phyloP scores from a whole-genome alignment of 75 land plant species.

The Chamaecyparis obtusa region DNA sequence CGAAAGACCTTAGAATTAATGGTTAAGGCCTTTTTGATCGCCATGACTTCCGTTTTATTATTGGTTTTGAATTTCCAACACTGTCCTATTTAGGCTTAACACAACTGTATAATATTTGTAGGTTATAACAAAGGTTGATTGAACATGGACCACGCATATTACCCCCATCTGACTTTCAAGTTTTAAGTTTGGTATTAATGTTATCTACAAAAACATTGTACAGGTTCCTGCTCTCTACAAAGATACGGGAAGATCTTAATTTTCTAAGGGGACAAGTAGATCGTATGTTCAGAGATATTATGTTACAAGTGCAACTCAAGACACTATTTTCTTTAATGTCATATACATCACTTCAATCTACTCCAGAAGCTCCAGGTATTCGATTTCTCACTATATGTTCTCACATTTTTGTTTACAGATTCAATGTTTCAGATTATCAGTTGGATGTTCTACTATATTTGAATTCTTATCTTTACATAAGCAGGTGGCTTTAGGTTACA shows the following conservation, averaged over 20 bases:
- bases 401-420: background rate
- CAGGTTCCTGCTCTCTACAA: background rate
- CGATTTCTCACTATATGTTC: background rate
- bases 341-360: background rate
- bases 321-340: background rate
- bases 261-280: background rate
- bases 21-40: background rate
- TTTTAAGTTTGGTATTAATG: background rate
- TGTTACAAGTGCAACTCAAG: background rate
- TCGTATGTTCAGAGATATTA: background rate
- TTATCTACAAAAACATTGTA: background rate
- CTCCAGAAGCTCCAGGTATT: background rate
- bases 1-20: background rate
- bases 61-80: background rate
- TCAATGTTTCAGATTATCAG: background rate
- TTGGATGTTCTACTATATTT: background rate
- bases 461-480: background rate
- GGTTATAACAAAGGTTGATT: background rate
- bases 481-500: background rate
- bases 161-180: background rate
- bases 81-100: background rate
- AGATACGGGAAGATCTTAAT: background rate
- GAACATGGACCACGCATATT: background rate
- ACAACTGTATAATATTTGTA: background rate
- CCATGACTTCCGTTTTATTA: background rate